Evolutionary conservation across 805 yeast genomes (phyloP), one percentile per base, ranked within the genome.

Genomic region (Candida dendrica): DNA sequence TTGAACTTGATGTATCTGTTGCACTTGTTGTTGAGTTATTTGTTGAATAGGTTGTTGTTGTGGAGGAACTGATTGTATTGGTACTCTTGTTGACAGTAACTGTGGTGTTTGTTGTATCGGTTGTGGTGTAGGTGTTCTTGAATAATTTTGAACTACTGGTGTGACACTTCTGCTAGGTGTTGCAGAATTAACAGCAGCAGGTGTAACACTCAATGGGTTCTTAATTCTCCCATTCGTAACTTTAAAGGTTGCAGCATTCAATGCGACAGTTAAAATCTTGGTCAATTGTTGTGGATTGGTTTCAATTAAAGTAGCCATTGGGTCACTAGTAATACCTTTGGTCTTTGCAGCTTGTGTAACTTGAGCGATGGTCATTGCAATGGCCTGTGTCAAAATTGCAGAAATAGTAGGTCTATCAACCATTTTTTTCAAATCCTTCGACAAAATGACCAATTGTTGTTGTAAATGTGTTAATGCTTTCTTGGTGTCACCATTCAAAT

Each of bases 331-430:
- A 45, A 85, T 81, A 15, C 93, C 90, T 31, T 84, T 86, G 51
- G 80, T 81, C 52, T 89, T 86, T 0, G 95, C 95, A 7, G 90
- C 90, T 50, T 81, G 90, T 44, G 84, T 83, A 9, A 85, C 91
- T 59, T 85, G 93, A 10, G 95, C 91, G 47, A 90, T 88, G 0
- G 96, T 91, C 68, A 90, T 84, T 3, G 96, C 96, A 50, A 90
- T 70, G 1, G 96, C 96, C 52, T 85, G 89, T 8, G 96, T 90
- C 51, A 90, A 69, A 42, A 89, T 79, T 45, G 80, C 85, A 0
- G 96, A 85, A 39, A 91, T 87, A 6, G 88, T 79, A 20, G 84
- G 89, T 33, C 87, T 85, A 44, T 84, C 87, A 45, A 81, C 77
- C 45, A 87, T 77, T 51, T 77, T 83, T 46, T 89, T 68, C 37